Conservation (phyloP, 2,329 filamentous ascomycete genomes). For the Epichloe typhina region DNA sequence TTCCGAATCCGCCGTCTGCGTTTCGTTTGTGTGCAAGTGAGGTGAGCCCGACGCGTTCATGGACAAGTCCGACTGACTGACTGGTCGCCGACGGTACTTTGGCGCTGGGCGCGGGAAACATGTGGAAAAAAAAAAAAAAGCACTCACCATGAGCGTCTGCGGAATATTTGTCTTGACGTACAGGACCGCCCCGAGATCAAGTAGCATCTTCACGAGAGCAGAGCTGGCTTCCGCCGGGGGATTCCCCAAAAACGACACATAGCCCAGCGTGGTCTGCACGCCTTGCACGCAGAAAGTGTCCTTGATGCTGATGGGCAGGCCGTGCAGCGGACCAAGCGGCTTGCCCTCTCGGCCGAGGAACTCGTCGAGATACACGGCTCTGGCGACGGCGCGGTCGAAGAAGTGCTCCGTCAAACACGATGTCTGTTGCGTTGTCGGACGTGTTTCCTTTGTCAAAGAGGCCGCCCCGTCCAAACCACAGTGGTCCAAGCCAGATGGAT, state of each 20-base stretch:
- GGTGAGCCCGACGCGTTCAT: too few relatives aligned
- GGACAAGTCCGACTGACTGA: too few relatives aligned
- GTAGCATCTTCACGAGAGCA: constrained; percentile 12
- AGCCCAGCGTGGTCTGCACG: constrained; percentile 13
- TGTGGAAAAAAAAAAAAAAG: not conserved
- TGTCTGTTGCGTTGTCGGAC: constrained; percentile 3
- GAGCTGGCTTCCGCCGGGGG: constrained; percentile 10
- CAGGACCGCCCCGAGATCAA: constrained; percentile 15
- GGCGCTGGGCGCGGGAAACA: not conserved
- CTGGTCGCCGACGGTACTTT: too few relatives aligned
- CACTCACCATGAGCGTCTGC: constrained; percentile 46
- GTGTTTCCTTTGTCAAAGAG: too few relatives aligned
- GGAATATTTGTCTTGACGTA: constrained; percentile 35
- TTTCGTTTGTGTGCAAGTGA: too few relatives aligned
- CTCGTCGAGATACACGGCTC: constrained; percentile 9
- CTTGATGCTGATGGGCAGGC: constrained; percentile 15
- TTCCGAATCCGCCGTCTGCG: constrained; percentile 25
- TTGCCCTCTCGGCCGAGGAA: constrained; percentile 5
- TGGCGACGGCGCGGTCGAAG: constrained; percentile 21
- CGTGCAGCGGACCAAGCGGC: constrained; percentile 12
- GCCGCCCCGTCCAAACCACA: too few relatives aligned
- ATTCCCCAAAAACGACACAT: constrained; percentile 14
- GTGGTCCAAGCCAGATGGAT: not conserved
- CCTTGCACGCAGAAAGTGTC: constrained; percentile 13
- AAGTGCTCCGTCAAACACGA: constrained; percentile 31